Percentiles rank a stretch among this genome's conserved stretches.
Conservation (phyloP, 257 asterid genomes). For the Lycium barbarum region DNA sequence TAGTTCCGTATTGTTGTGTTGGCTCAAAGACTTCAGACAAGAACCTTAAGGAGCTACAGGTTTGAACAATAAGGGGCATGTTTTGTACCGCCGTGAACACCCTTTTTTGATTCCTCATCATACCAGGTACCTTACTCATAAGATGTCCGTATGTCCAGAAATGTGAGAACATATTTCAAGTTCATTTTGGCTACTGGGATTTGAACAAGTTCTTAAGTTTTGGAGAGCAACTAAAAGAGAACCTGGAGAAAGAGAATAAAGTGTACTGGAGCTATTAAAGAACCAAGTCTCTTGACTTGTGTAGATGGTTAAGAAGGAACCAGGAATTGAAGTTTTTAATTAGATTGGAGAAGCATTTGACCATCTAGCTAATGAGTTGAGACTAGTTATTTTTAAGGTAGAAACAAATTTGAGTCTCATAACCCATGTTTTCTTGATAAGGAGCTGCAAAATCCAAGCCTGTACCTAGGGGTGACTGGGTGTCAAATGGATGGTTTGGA, state of each 20-base stretch:
- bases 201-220: neutral
- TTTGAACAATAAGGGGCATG: neutral
- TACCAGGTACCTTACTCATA: neutral
- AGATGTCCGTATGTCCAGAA: neutral
- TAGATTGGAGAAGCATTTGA: neutral
- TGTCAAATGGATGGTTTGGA: neutral
- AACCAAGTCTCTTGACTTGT: neutral
- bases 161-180: neutral
- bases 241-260: neutral
- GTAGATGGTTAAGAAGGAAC: conserved; percentile 19
- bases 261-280: neutral
- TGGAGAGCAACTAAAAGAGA: neutral
- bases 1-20: neutral
- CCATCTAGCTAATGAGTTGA: neutral
- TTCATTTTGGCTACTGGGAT: conserved; percentile 16
- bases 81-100: neutral
- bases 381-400: neutral
- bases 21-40: conserved; percentile 13
- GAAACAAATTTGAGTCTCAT: neutral
- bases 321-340: neutral
- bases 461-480: neutral
- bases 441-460: neutral
- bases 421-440: neutral
- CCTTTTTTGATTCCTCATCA: neutral
- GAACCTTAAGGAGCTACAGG: conserved; percentile 4